Evolutionary conservation across 805 yeast species (phyloP).

Genomic region (Pichia californica): DNA sequence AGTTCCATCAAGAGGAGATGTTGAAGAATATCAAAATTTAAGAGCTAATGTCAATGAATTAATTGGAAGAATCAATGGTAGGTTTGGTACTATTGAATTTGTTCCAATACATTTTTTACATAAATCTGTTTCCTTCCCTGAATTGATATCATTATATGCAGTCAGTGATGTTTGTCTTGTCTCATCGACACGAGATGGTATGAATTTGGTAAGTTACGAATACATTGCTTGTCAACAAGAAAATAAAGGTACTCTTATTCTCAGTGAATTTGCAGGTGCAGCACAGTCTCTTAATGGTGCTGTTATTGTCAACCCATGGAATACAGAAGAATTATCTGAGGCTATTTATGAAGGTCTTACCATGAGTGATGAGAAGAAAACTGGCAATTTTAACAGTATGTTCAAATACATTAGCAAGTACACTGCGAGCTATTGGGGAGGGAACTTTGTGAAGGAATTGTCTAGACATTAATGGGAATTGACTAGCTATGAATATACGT

Average conservation of each 20-base stretch:
- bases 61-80: constrained; percentile 94
- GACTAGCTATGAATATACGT: no score
- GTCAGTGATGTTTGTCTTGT: constrained; percentile 88
- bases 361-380: constrained; percentile 73
- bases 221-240: constrained; percentile 89
- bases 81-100: constrained; percentile 93
- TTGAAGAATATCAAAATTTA: constrained; percentile 91
- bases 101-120: constrained; percentile 97
- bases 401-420: constrained; percentile 86
- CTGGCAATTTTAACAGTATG: constrained; percentile 72
- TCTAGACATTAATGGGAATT: constrained; percentile 3
- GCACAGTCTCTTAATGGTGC: constrained; percentile 97
- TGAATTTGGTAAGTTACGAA: constrained; percentile 95
- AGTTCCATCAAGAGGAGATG: constrained; percentile 96
- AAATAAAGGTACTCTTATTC: constrained; percentile 76
- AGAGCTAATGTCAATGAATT: constrained; percentile 93
- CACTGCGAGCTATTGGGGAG: constrained; percentile 97
- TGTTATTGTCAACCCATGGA: constrained; percentile 95
- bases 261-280: constrained; percentile 98
- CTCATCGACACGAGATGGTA: constrained; percentile 94
- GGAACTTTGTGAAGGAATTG: constrained; percentile 85
- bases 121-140: constrained; percentile 84
- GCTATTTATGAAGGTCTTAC: constrained; percentile 85
- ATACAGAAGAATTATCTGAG: constrained; percentile 85
- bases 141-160: constrained; percentile 80